Conservation (phyloP, 2,329 filamentous ascomycete species). For the Fusarium secorum region DNA sequence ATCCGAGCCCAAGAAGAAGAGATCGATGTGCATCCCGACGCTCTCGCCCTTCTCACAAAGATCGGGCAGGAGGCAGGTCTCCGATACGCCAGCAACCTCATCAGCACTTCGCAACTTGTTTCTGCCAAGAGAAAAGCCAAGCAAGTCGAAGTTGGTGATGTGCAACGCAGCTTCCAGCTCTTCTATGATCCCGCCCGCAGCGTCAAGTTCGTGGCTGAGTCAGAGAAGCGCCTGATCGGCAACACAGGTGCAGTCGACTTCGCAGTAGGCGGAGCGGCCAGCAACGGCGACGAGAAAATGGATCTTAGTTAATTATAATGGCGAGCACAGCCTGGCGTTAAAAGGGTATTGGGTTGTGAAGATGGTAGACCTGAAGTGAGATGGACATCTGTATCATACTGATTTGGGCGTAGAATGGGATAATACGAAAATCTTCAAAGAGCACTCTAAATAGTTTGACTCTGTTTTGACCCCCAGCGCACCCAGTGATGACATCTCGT, state of each 20-base stretch:
- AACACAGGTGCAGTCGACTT: conserved; percentile 84
- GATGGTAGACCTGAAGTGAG: conserved; percentile 21
- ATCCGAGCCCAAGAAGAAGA: conserved; percentile 97
- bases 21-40: conserved; percentile 88
- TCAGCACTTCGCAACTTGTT: conserved; percentile 90
- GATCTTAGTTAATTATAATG: conserved; percentile 51
- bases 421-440: conserved; percentile 20
- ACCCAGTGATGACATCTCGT: neutral
- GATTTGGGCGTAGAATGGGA: conserved; percentile 42
- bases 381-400: conserved; percentile 44
- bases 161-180: conserved; percentile 90
- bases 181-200: conserved; percentile 92
- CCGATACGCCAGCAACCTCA: conserved; percentile 96
- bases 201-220: conserved; percentile 88
- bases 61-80: conserved; percentile 92
- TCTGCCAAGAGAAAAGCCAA: conserved; percentile 85
- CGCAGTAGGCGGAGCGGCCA: conserved; percentile 46
- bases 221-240: conserved; percentile 91
- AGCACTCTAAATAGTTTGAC: conserved; percentile 16
- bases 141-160: conserved; percentile 85
- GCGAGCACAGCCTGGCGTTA: conserved; percentile 45
- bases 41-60: conserved; percentile 91
- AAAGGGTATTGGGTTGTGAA: conserved; percentile 33
- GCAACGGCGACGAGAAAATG: conserved; percentile 56
- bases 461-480: conserved; percentile 1